A percentile compares a stretch with the other conserved stretches of the same genome.
Evolutionary conservation across 2,329 filamentous ascomycete genomes (phyloP).

Genomic region (Pestalotiopsis sp.): DNA sequence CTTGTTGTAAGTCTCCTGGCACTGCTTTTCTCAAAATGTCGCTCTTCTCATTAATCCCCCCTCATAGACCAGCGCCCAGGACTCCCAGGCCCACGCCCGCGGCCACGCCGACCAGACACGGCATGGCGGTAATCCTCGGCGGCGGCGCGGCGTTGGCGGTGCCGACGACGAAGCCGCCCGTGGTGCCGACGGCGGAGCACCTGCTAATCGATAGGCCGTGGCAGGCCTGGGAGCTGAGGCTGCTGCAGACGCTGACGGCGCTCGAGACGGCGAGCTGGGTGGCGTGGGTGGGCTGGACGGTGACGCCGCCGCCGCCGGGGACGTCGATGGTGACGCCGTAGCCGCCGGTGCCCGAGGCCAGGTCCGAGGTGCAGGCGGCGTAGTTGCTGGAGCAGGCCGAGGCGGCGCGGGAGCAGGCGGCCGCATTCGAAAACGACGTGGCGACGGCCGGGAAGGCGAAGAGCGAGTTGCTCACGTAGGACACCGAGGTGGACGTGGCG

Average conservation of each 20-base stretch:
- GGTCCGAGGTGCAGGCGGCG: constrained; percentile 51
- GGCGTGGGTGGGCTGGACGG: constrained; percentile 43
- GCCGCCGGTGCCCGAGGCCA: constrained; percentile 42
- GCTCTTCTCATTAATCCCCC: not conserved
- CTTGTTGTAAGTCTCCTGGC: not conserved
- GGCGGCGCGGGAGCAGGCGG: constrained; percentile 54
- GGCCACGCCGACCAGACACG: constrained; percentile 29
- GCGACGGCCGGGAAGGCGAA: constrained; percentile 63
- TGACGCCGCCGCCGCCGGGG: constrained; percentile 55
- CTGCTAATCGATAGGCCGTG: constrained; percentile 42
- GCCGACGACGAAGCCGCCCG: constrained; percentile 29
- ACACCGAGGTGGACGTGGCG: constrained; percentile 30
- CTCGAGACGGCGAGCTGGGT: constrained; percentile 43
- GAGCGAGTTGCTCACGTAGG: constrained; percentile 59
- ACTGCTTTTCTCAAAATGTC: not conserved
- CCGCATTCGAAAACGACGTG: constrained; percentile 53
- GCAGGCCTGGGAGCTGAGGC: constrained; percentile 56
- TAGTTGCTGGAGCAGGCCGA: constrained; percentile 57
- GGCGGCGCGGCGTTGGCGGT: constrained; percentile 28
- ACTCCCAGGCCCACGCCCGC: constrained; percentile 35
- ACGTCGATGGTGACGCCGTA: constrained; percentile 60
- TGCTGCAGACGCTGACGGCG: constrained; percentile 58
- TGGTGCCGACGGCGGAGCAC: constrained; percentile 35
- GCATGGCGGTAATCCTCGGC: constrained; percentile 28
- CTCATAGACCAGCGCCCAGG: constrained; percentile 27